A percentile compares a stretch with the other conserved stretches of the same genome.
Conservation (phyloP, 2,329 filamentous ascomycete genomes). For the Penicillium sp. region DNA sequence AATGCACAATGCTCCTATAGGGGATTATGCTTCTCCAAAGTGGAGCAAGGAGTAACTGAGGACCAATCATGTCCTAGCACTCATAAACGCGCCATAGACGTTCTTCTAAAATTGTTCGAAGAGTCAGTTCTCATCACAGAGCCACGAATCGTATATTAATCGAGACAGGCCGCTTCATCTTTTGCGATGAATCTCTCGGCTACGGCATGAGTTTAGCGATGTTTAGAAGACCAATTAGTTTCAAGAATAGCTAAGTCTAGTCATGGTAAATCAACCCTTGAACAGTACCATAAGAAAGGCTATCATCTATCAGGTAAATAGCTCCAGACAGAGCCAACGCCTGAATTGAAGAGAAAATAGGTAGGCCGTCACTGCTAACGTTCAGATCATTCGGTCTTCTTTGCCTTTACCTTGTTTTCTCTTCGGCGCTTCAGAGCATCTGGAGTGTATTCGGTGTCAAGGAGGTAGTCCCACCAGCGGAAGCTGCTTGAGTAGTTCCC, state of each 20-base stretch:
- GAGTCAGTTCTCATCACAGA: slow-evolving; percentile 2
- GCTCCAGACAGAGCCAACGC: background rate
- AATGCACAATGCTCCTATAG: slow-evolving; percentile 1
- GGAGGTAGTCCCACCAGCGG: slow-evolving; percentile 95
- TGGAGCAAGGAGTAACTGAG: slow-evolving; percentile 9
- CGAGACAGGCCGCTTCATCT: background rate
- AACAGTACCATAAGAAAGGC: background rate
- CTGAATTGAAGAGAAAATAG: background rate
- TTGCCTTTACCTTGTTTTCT: slow-evolving; percentile 53
- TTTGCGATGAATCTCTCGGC: slow-evolving; percentile 4
- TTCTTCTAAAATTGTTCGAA: slow-evolving; percentile 4
- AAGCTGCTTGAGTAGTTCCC: slow-evolving; percentile 98
- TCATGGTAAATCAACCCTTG: slow-evolving; percentile 1
- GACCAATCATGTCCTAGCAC: slow-evolving; percentile 6
- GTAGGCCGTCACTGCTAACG: background rate
- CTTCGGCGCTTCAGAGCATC: slow-evolving; percentile 84
- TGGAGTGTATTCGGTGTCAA: slow-evolving; percentile 91
- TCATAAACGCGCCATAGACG: background rate
- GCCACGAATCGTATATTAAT: slow-evolving; percentile 5
- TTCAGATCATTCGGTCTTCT: slow-evolving; percentile 33
- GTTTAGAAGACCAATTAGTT: slow-evolving; percentile 4
- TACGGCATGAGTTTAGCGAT: slow-evolving; percentile 3
- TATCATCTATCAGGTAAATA: background rate
- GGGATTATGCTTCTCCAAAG: slow-evolving; percentile 7
- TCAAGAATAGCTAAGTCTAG: slow-evolving; percentile 3